A percentile compares a stretch with the other conserved stretches of the same genome.
Evolutionary conservation across 441 rosid genomes (phyloP).

Genomic region (Viola pubescens): DNA sequence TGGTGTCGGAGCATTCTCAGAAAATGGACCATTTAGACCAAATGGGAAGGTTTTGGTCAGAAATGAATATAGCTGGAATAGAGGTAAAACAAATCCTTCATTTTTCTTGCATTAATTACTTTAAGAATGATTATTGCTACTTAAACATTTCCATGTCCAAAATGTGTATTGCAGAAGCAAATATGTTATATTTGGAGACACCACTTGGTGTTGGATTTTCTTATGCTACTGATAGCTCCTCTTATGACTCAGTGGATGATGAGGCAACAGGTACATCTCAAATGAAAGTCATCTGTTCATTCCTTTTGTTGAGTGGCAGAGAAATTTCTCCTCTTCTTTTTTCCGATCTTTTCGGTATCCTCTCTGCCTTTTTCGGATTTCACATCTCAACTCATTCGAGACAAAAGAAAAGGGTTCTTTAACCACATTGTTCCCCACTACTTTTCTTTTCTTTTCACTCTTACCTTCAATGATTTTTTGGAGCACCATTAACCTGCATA

Average conservation of each 20-base stretch:
- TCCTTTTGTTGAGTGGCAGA: neutral
- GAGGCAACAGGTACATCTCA: constrained; percentile 58
- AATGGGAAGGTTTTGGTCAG: constrained; percentile 55
- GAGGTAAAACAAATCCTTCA: constrained; percentile 32
- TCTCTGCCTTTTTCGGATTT: too few species aligned
- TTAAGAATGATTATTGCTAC: neutral
- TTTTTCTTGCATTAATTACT: neutral
- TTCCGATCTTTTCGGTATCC: too few species aligned
- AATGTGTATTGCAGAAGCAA: constrained; percentile 63
- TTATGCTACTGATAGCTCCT: constrained; percentile 65
- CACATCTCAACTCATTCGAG: neutral
- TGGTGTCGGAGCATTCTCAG: constrained; percentile 95
- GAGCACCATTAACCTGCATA: constrained; percentile 5
- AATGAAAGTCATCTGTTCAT: constrained; percentile 7
- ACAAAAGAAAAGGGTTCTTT: neutral
- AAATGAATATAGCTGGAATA: constrained; percentile 91
- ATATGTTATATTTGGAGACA: constrained; percentile 89
- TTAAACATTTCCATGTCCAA: neutral
- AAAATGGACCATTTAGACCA: constrained; percentile 95
- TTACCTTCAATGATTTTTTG: constrained; percentile 3
- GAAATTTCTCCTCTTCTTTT: neutral
- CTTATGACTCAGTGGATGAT: constrained; percentile 64
- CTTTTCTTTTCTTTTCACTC: neutral
- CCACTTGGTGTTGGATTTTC: constrained; percentile 98
- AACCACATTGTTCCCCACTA: neutral